Conservation (phyloP, 305 asterid species). For the Solanum hybrid region DNA sequence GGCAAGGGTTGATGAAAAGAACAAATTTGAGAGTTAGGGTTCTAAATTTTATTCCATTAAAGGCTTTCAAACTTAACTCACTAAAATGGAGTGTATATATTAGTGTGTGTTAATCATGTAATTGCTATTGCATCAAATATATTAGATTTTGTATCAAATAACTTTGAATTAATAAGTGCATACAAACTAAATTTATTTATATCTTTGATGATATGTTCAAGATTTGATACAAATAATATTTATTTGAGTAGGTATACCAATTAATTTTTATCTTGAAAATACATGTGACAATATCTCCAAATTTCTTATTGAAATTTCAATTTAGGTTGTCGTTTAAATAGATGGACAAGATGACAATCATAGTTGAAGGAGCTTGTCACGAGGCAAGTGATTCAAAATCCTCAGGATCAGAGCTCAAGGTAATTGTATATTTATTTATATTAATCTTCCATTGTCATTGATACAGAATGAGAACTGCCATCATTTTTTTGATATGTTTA, state of each 20-base stretch:
- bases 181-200: too few species aligned
- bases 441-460: conserved; percentile 17
- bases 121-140: too few species aligned
- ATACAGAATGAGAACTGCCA: conserved; percentile 11
- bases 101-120: too few species aligned
- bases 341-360: conserved; percentile 32
- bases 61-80: too few species aligned
- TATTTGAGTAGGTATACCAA: not conserved
- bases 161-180: too few species aligned
- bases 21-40: too few species aligned
- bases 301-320: not conserved
- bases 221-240: too few species aligned
- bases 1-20: too few species aligned
- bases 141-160: too few species aligned
- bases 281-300: not conserved
- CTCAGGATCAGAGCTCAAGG: not conserved
- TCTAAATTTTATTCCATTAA: too few species aligned
- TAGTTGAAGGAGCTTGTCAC: conserved; percentile 12
- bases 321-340: not conserved
- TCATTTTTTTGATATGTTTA: conserved; percentile 60
- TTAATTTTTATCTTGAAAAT: not conserved
- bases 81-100: too few species aligned
- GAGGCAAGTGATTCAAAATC: not conserved
- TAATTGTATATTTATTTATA: conserved; percentile 32
- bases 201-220: too few species aligned